Evolutionary conservation across 371 early-diverging fungal genomes (phyloP), one percentile per base, ranked within the genome.

Genomic region (Massospora cicadina): DNA sequence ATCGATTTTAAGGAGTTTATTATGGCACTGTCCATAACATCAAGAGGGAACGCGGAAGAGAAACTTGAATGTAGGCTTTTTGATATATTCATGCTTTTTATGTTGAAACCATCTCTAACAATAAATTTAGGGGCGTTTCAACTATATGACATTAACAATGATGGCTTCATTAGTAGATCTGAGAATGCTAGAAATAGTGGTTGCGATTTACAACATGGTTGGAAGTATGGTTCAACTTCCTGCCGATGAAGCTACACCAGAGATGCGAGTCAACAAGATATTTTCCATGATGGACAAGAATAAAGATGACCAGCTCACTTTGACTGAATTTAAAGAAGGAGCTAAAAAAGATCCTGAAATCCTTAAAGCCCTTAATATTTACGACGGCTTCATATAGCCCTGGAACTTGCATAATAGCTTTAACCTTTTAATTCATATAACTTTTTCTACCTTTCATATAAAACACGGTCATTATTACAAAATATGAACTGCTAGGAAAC

Each of bases 1-100:
- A 89, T 96, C 60, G 91, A 93, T 65, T 96, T 94, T 72, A 85
- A 82, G 65, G 97, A 96, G 72, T 96, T 93, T 69, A 83, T 95
- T 64, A 79, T 80, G 57, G 94, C 94, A 21, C 74, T 95, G 10
- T 85, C 87, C 0, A 82, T 90, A 2, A 90, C 93, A 21, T 86
- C 88, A 55, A 81, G 93, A 55, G 94, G 91, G 30, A 75, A 78
- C 58, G 63, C 86, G 1, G 93, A 92, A n/a, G 95, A 96, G 67
- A 92, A 92, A 72, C 71, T 95, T 57, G 74, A 77, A 65, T 91
- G 90, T 84, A 78, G 71, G 82, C 66, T 2, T 27, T 10, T 56
- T 27, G 21, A 26, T 60, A 13, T 10, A 33, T 56, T 26, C 27
- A 1, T 10, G 21, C 31, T 23, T 33, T 33, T 58, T 55, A 27